These are phyloP conservation scores for Borovskyia barvae DNA, from an alignment of 208 protist species.

Conservation along the genomic window DNA sequence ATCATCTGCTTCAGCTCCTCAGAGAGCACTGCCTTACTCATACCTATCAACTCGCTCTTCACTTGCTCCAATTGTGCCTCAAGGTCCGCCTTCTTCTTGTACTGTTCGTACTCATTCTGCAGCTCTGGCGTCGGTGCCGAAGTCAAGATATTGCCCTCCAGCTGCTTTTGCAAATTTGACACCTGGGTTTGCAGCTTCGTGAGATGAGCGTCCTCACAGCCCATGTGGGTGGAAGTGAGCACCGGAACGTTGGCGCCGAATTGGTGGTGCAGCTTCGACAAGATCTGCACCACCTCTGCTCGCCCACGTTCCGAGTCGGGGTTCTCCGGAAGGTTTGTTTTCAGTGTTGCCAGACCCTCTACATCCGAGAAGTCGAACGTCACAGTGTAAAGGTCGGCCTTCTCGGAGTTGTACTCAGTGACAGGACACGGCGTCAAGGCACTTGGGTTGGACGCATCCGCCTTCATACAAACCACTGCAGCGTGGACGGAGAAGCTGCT, in stretches of 20 bases:
- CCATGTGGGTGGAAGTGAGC: conserved; percentile 97
- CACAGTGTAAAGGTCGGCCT: conserved; percentile 83
- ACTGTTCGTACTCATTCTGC: conserved; percentile 56
- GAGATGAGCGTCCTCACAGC: conserved; percentile 87
- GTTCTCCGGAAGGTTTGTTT: conserved; percentile 75
- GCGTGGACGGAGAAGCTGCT: conserved; percentile 71
- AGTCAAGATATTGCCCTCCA: conserved; percentile 64
- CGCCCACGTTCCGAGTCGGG: conserved; percentile 74
- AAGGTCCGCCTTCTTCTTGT: conserved; percentile 65
- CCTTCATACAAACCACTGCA: conserved; percentile 81
- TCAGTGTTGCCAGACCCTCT: conserved; percentile 65
- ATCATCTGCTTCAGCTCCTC: conserved; percentile 96
- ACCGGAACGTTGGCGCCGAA: conserved; percentile 82
- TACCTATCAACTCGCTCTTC: conserved; percentile 75
- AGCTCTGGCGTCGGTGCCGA: conserved; percentile 65
- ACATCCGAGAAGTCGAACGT: conserved; percentile 87
- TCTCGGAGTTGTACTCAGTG: conserved; percentile 72
- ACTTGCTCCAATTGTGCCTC: conserved; percentile 71
- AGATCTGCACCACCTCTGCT: conserved; percentile 73
- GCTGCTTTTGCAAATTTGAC: conserved; percentile 78
- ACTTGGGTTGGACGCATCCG: conserved; percentile 35
- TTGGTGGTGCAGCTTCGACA: conserved; percentile 73
- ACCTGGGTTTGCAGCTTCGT: conserved; percentile 81
- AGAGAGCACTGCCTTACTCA: conserved; percentile 88
- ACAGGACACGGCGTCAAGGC: conserved; percentile 73